These are phyloP conservation scores for Trichoderma harzianum DNA, from an alignment of 2,329 filamentous ascomycete genomes.

Conservation along the genomic window DNA sequence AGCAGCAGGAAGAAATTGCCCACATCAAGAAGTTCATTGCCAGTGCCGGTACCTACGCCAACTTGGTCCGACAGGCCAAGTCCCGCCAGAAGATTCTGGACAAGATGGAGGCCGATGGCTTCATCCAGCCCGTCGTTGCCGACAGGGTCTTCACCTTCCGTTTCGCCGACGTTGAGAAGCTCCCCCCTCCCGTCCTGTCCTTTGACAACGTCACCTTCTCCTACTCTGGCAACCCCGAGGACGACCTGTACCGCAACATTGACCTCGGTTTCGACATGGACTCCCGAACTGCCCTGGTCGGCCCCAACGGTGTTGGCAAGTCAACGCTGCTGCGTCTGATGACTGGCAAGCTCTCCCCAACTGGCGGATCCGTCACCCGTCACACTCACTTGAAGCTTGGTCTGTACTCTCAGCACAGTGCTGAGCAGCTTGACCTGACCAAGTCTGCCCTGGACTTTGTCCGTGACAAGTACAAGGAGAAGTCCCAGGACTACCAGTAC, in stretches of 20 bases:
- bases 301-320: slow-evolving; percentile 98
- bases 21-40: slow-evolving; percentile 99
- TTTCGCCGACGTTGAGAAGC: slow-evolving; percentile 97
- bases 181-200: slow-evolving; percentile 93
- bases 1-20: slow-evolving; percentile 97
- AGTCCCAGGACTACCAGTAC: slow-evolving; percentile 98
- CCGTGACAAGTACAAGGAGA: slow-evolving; percentile 84
- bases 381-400: slow-evolving; percentile 99
- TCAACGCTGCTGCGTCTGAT: slow-evolving; percentile 94
- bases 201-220: slow-evolving; percentile 98
- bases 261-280: slow-evolving; percentile 99
- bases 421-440: slow-evolving; percentile 95
- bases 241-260: slow-evolving; percentile 93
- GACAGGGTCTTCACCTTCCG: slow-evolving; percentile 96
- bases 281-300: slow-evolving; percentile 92
- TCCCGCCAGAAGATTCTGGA: slow-evolving; percentile 99
- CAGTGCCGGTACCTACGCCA: slow-evolving; percentile 98
- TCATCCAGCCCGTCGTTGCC: slow-evolving; percentile 83
- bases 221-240: slow-evolving; percentile 83
- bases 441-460: slow-evolving; percentile 98
- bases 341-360: slow-evolving; percentile 90
- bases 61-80: slow-evolving; percentile 97
- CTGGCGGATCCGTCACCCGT: slow-evolving; percentile 73
- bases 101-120: slow-evolving; percentile 99
- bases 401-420: slow-evolving; percentile 97